Evolutionary conservation across 2,329 filamentous ascomycete genomes (phyloP).

Genomic region (Beauveria bassiana): DNA sequence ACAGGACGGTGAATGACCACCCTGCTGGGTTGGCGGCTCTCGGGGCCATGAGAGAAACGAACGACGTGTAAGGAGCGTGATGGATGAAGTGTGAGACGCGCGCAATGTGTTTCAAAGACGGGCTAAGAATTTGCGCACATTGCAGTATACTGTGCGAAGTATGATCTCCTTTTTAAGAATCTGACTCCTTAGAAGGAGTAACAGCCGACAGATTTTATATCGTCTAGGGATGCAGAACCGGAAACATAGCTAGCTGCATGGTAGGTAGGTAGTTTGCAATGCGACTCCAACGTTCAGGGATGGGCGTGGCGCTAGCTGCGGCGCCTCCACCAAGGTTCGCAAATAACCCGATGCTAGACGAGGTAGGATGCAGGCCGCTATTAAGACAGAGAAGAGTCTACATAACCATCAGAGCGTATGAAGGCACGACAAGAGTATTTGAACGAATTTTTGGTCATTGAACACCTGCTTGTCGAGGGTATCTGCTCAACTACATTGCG

Average conservation of each 20-base stretch:
- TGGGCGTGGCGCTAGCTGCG: constrained; percentile 1
- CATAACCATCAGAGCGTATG: background rate
- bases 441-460: background rate
- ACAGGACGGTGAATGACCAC: constrained; percentile 25
- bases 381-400: background rate
- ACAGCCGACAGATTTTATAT: background rate
- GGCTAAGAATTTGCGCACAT: background rate
- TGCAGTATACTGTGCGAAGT: background rate
- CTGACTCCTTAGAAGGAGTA: background rate
- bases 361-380: background rate
- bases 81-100: background rate
- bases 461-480: constrained; percentile 3
- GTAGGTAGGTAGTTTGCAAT: background rate
- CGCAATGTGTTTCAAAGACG: background rate
- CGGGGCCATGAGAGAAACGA: constrained; percentile 2
- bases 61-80: constrained; percentile 6
- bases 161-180: background rate
- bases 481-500: constrained; percentile 4
- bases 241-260: background rate
- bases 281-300: background rate
- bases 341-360: background rate
- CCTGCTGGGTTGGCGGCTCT: background rate
- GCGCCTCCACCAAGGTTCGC: constrained; percentile 2
- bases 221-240: background rate
- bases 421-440: background rate